Evolutionary conservation across 2,329 filamentous ascomycete genomes (phyloP).

Genomic region (Fusarium sp.): DNA sequence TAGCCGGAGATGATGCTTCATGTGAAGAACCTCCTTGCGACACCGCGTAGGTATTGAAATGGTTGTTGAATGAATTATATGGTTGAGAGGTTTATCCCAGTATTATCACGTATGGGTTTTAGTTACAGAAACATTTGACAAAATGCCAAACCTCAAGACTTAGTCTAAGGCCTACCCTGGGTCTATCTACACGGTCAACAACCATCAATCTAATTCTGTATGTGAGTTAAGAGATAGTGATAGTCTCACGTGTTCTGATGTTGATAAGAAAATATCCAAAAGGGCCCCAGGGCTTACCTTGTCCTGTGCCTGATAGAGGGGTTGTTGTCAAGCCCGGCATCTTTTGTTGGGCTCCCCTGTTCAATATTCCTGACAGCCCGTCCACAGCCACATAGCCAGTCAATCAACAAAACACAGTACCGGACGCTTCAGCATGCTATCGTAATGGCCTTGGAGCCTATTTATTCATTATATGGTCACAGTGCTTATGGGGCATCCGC

Average conservation of each 20-base stretch:
- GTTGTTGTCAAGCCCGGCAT: background rate
- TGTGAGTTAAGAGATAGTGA: background rate
- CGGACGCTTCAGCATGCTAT: background rate
- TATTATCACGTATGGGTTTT: background rate
- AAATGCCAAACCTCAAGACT: background rate
- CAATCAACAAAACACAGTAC: background rate
- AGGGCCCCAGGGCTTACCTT: background rate
- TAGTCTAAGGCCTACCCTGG: background rate
- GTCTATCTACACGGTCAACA: background rate
- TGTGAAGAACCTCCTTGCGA: background rate
- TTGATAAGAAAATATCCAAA: background rate
- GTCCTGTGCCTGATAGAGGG: background rate
- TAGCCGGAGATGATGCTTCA: background rate
- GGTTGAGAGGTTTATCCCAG: background rate
- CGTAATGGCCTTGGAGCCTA: slow-evolving; percentile 5
- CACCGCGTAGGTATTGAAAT: background rate
- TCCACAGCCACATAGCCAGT: background rate
- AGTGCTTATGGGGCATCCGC: background rate
- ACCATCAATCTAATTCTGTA: background rate
- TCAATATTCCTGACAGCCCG: background rate
- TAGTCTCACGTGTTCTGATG: background rate
- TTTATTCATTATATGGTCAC: slow-evolving; percentile 7
- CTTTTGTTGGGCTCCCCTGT: background rate
- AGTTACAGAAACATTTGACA: background rate
- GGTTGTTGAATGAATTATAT: background rate